Evolutionary conservation across 106 monocot species (phyloP).

Genomic region (Ottelia alismoides): DNA sequence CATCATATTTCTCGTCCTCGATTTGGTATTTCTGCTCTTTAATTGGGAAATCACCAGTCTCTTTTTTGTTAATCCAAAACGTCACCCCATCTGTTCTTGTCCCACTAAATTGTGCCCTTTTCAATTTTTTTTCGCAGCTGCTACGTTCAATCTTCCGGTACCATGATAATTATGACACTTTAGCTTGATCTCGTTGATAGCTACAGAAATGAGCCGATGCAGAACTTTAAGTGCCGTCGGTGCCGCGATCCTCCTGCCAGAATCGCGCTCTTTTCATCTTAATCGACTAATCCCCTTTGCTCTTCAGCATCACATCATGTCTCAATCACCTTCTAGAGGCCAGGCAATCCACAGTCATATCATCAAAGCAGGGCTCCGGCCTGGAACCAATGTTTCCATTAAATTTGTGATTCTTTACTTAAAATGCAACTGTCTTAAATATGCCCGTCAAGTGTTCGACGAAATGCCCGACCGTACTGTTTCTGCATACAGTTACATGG

Average conservation of each 20-base stretch:
- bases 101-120: too few relatives aligned
- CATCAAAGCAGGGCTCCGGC: constrained; percentile 25
- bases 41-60: too few relatives aligned
- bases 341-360: constrained; percentile 31
- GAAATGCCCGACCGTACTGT: constrained; percentile 47
- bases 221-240: too few relatives aligned
- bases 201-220: too few relatives aligned
- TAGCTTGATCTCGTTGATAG: too few relatives aligned
- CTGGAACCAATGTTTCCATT: constrained; percentile 38
- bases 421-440: constrained; percentile 31
- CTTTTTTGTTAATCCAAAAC: too few relatives aligned
- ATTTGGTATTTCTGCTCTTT: too few relatives aligned
- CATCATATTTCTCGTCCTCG: too few relatives aligned
- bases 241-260: not conserved
- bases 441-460: constrained; percentile 73
- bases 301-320: constrained; percentile 51
- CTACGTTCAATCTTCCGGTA: too few relatives aligned
- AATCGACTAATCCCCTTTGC: constrained; percentile 18
- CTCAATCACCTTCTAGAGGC: constrained; percentile 30
- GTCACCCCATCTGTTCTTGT: too few relatives aligned
- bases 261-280: not conserved
- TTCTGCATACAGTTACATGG: constrained; percentile 63
- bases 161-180: too few relatives aligned
- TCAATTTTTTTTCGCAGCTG: too few relatives aligned
- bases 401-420: constrained; percentile 68